A percentile compares a stretch with the other conserved stretches of the same genome.
Evolutionary conservation across 2,329 filamentous ascomycete genomes (phyloP).

Genomic region (Aspergillus luchuensis): DNA sequence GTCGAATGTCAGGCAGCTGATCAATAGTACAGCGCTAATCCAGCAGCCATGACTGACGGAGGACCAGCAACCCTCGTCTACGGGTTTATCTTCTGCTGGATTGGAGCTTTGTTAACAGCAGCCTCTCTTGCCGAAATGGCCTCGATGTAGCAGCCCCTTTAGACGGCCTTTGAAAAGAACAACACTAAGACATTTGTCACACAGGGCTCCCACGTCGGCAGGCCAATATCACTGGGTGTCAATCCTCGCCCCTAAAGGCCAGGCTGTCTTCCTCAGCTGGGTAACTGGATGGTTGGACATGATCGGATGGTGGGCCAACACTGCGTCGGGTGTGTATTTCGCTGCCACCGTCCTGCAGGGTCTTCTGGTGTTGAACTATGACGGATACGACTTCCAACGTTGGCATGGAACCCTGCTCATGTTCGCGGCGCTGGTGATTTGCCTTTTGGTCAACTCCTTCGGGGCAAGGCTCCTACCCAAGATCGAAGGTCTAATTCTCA

Average conservation of each 20-base stretch:
- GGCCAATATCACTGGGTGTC: conserved; percentile 47
- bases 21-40: conserved; percentile 22
- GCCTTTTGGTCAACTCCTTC: conserved; percentile 48
- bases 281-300: conserved; percentile 30
- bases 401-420: conserved; percentile 56
- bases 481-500: conserved; percentile 52
- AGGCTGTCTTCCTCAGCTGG: conserved; percentile 43
- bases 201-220: conserved; percentile 37
- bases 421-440: conserved; percentile 46
- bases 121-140: conserved; percentile 35
- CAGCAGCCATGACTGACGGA: conserved; percentile 26
- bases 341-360: conserved; percentile 37
- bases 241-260: conserved; percentile 39
- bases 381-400: conserved; percentile 38
- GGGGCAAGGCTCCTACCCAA: conserved; percentile 47
- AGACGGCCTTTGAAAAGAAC: too few relatives aligned
- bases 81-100: conserved; percentile 37
- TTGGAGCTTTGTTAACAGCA: conserved; percentile 30
- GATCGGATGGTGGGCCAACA: conserved; percentile 9
- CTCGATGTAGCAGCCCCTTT: conserved; percentile 29
- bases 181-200: not conserved
- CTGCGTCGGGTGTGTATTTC: not conserved
- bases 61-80: conserved; percentile 38
- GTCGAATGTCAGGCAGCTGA: conserved; percentile 8
- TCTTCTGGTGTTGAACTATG: conserved; percentile 40